Conservation (phyloP, 192 early-diverging fungal genomes). For the Pilaira anomala region DNA sequence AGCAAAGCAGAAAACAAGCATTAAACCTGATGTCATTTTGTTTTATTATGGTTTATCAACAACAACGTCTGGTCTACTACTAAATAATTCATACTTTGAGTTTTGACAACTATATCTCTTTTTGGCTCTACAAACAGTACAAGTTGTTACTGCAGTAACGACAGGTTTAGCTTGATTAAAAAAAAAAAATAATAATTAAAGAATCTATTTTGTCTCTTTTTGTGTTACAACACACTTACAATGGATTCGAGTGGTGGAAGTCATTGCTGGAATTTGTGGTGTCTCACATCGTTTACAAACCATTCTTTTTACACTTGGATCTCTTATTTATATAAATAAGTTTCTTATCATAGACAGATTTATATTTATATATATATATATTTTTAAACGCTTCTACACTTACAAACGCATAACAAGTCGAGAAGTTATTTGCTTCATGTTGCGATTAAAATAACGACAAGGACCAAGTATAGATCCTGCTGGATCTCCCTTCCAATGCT, state of each 20-base stretch:
- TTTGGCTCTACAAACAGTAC: slow-evolving; percentile 39
- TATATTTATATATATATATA: too few relatives aligned
- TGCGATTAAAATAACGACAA: slow-evolving; percentile 44
- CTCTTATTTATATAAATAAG: slow-evolving; percentile 32
- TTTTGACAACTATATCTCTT: slow-evolving; percentile 17
- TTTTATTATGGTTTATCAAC: not conserved
- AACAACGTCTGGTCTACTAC: not conserved
- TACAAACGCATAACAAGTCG: slow-evolving; percentile 56
- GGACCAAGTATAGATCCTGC: slow-evolving; percentile 1
- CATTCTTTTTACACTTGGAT: slow-evolving; percentile 51
- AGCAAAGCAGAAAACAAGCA: too few relatives aligned
- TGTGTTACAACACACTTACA: slow-evolving; percentile 24
- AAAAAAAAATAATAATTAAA: not conserved
- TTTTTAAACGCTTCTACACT: too few relatives aligned
- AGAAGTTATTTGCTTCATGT: slow-evolving; percentile 47
- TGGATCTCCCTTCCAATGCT: not conserved
- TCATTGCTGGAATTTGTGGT: slow-evolving; percentile 50
- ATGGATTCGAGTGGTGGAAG: slow-evolving; percentile 38
- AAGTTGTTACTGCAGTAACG: slow-evolving; percentile 30
- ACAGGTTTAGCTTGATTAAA: slow-evolving; percentile 37
- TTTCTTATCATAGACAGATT: not conserved
- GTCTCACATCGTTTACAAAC: slow-evolving; percentile 57
- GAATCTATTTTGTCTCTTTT: not conserved
- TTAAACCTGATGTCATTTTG: not conserved
- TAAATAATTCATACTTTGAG: slow-evolving; percentile 11